Conservation (phyloP, 345 rosid species). For the Populus simonii region DNA sequence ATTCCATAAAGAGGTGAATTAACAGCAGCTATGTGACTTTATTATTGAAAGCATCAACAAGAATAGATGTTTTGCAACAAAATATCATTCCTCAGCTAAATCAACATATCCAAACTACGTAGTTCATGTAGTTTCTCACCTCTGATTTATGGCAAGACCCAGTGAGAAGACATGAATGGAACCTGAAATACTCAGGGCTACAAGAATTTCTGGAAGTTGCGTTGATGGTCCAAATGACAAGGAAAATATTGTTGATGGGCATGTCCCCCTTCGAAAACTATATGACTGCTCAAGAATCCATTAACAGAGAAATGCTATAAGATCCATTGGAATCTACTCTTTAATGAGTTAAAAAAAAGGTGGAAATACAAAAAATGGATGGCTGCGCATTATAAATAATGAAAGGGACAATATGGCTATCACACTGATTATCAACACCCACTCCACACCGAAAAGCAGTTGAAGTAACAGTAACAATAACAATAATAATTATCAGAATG, state of each 20-base stretch:
- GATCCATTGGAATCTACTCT: background rate
- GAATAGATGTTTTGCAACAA: background rate
- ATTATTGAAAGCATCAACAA: background rate
- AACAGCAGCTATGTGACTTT: background rate
- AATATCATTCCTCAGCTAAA: background rate
- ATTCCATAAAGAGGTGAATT: background rate
- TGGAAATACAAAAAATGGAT: background rate
- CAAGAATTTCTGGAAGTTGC: constrained; percentile 69
- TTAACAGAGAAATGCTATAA: background rate
- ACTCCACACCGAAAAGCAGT: background rate
- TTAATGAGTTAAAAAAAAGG: background rate
- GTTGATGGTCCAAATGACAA: constrained; percentile 80
- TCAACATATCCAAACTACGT: background rate
- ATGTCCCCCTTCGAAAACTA: constrained; percentile 89
- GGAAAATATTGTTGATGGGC: constrained; percentile 78
- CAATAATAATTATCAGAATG: background rate
- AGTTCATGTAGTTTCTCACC: constrained; percentile 38
- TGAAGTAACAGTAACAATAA: background rate
- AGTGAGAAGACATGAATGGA: constrained; percentile 74
- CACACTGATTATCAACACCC: background rate
- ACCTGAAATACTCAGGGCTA: constrained; percentile 85
- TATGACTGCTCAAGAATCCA: constrained; percentile 45
- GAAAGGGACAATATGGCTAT: background rate
- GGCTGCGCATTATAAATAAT: background rate
- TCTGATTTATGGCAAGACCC: constrained; percentile 57